These are phyloP conservation scores for Boletus sp. DNA, from an alignment of 768 basidiomycete species.

Conservation along the genomic window DNA sequence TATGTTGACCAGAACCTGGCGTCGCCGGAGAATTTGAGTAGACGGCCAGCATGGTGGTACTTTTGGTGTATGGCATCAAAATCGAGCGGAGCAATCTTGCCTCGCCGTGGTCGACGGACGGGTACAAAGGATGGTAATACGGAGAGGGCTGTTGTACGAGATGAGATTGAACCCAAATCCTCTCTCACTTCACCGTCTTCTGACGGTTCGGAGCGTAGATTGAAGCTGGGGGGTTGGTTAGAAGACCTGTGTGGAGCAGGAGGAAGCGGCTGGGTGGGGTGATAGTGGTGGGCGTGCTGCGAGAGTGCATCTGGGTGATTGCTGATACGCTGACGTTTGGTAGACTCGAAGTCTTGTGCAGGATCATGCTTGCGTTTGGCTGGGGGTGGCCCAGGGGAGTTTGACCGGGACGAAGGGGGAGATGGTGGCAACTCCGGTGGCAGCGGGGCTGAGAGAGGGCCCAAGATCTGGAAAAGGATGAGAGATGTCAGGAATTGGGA, in stretches of 20 bases:
- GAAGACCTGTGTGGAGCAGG: constrained; percentile 20
- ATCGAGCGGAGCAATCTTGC: constrained; percentile 44
- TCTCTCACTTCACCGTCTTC: constrained; percentile 49
- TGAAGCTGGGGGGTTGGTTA: constrained; percentile 21
- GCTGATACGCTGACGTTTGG: constrained; percentile 32
- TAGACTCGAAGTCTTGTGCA: constrained; percentile 23
- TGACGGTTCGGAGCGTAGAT: constrained; percentile 38
- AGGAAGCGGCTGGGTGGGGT: constrained; percentile 24
- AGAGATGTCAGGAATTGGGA: constrained; percentile 17
- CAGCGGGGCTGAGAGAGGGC: constrained; percentile 37
- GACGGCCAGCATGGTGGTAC: constrained; percentile 66
- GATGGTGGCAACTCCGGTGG: constrained; percentile 45
- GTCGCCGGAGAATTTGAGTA: constrained; percentile 82
- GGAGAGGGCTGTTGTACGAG: constrained; percentile 27
- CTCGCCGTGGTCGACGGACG: constrained; percentile 64
- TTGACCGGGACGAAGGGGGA: constrained; percentile 42
- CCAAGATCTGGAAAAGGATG: constrained; percentile 35
- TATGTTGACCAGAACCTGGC: constrained; percentile 75
- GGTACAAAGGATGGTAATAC: constrained; percentile 44
- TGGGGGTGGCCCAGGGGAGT: constrained; percentile 37
- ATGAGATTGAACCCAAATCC: constrained; percentile 27
- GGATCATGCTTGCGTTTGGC: constrained; percentile 39
- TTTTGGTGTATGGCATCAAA: constrained; percentile 63
- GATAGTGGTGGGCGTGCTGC: constrained; percentile 30
- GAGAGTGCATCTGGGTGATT: constrained; percentile 24